Conservation (phyloP, 441 rosid genomes). For the Erodium trifolium region DNA sequence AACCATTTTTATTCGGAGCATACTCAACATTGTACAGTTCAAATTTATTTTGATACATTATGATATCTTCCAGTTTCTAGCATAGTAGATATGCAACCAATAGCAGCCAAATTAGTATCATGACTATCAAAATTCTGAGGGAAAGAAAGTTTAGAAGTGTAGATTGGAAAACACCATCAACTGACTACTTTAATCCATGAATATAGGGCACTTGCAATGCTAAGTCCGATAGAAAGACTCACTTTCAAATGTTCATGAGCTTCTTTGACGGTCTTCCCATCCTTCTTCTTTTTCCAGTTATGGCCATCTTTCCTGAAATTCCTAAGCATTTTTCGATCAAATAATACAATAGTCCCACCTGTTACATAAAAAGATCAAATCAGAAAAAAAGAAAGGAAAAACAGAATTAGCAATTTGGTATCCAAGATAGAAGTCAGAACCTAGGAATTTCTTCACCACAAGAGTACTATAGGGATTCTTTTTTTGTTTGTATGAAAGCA, state of each 20-base stretch:
- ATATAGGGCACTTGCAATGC: slow-evolving; percentile 7
- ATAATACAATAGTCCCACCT: slow-evolving; percentile 77
- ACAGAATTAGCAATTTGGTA: background rate
- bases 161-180: background rate
- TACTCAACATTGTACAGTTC: no score
- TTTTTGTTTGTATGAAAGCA: background rate
- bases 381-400: background rate
- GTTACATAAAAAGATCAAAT: slow-evolving; percentile 23
- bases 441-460: background rate
- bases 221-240: slow-evolving; percentile 22
- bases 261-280: slow-evolving; percentile 95
- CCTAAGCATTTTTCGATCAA: slow-evolving; percentile 93
- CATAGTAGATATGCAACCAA: no score
- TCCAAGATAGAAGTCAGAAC: background rate
- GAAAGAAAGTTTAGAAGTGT: no score
- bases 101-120: no score
- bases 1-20: no score
- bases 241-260: slow-evolving; percentile 98
- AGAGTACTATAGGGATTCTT: background rate
- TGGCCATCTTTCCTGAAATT: slow-evolving; percentile 95
- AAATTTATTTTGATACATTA: no score
- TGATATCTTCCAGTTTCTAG: no score
- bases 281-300: slow-evolving; percentile 97
- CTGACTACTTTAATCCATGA: background rate
- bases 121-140: no score